A percentile compares a stretch with the other conserved stretches of the same genome.
These are phyloP conservation scores for Stephanocyclus meneghinianus DNA, from an alignment of 352 stramenopile genomes.

Conservation along the genomic window DNA sequence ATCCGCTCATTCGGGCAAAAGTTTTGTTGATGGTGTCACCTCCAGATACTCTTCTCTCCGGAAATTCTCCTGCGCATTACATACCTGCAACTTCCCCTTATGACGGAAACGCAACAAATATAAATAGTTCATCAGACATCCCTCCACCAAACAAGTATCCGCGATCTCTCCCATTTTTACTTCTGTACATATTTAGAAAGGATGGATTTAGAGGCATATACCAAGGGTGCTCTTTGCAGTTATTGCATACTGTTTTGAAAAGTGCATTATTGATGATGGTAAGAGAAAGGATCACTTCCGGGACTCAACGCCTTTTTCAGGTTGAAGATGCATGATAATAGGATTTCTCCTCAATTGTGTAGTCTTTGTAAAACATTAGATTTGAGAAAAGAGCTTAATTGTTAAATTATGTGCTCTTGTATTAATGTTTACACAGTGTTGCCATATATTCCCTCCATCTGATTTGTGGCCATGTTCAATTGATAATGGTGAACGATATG, in stretches of 20 bases:
- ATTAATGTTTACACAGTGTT: too few species aligned
- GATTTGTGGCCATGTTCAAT: too few species aligned
- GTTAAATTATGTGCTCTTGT: too few species aligned
- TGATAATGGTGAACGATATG: too few species aligned
- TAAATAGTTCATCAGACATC: background rate
- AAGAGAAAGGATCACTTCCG: slow-evolving; percentile 64
- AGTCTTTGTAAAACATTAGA: background rate
- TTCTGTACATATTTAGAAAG: slow-evolving; percentile 58
- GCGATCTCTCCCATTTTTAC: slow-evolving; percentile 36
- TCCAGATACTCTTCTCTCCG: slow-evolving; percentile 11
- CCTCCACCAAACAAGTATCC: background rate
- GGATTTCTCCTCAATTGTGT: background rate
- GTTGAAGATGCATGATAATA: background rate
- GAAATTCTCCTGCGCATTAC: background rate
- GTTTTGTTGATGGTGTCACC: slow-evolving; percentile 74
- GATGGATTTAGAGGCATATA: slow-evolving; percentile 69
- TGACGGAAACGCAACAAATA: background rate
- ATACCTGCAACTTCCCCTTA: background rate
- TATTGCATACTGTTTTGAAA: slow-evolving; percentile 79
- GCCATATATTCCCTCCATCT: too few species aligned
- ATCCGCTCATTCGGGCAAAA: slow-evolving; percentile 80
- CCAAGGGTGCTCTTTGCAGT: slow-evolving; percentile 70
- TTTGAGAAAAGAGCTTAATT: too few species aligned
- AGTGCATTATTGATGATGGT: slow-evolving; percentile 81
- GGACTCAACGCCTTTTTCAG: slow-evolving; percentile 31